Percentiles rank a stretch among this genome's conserved stretches.
phyloP scores from a whole-genome alignment of 2,329 filamentous ascomycete species.

The Ceratocystis ficicola region DNA sequence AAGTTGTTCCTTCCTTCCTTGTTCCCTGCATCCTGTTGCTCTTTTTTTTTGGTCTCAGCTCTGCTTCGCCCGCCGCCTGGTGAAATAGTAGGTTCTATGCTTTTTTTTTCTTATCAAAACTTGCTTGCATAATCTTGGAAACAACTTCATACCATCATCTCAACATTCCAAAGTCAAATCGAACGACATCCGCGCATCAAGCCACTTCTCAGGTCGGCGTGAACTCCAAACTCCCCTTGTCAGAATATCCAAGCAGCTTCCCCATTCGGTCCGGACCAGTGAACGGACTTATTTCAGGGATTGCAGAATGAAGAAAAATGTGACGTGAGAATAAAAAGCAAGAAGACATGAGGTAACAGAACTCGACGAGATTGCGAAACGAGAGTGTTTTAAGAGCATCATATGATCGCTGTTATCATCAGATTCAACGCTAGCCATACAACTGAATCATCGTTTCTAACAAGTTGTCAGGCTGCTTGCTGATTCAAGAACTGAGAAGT shows the following conservation, averaged over 20 bases:
- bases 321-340: background rate
- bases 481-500: background rate
- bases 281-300: conserved; percentile 9
- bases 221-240: background rate
- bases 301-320: background rate
- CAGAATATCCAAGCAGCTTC: background rate
- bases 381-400: background rate
- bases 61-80: too few relatives aligned
- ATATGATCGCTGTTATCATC: background rate
- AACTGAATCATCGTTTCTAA: too few relatives aligned
- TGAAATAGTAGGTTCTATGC: background rate
- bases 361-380: background rate
- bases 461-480: background rate
- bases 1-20: background rate
- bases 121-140: background rate
- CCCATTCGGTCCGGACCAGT: conserved; percentile 8
- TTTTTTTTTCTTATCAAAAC: background rate
- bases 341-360: background rate
- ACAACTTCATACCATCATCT: background rate
- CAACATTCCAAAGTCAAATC: background rate
- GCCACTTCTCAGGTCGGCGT: background rate
- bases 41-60: background rate
- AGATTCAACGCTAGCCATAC: too few relatives aligned
- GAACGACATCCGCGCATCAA: background rate
- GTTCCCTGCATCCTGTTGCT: background rate